A percentile compares a stretch with the other conserved stretches of the same genome.
Conservation (phyloP, 1,284 basidiomycete species). For the Hortiboletus rubellus region DNA sequence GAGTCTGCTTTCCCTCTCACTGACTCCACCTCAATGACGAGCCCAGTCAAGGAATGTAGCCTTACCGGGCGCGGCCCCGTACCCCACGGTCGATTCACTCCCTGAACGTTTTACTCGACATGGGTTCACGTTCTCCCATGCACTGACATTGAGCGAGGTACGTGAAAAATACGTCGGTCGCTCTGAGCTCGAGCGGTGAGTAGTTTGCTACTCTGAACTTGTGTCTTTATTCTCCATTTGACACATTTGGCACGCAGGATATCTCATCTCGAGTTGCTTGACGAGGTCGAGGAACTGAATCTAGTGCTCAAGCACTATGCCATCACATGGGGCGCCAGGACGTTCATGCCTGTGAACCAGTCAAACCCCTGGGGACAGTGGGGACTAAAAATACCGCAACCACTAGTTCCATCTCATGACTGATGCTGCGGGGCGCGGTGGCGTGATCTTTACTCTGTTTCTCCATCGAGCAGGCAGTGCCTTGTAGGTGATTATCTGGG, state of each 20-base stretch:
- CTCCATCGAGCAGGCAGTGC: neutral
- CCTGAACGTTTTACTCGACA: conserved; percentile 59
- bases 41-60: conserved; percentile 70
- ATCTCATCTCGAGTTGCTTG: conserved; percentile 76
- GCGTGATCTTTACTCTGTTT: neutral
- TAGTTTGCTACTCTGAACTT: neutral
- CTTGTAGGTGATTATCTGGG: neutral
- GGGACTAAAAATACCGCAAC: conserved; percentile 30
- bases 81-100: conserved; percentile 49
- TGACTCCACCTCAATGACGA: conserved; percentile 1
- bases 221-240: neutral
- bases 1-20: neutral
- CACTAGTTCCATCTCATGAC: neutral
- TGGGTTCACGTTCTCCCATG: conserved; percentile 45
- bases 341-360: conserved; percentile 17
- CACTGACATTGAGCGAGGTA: conserved; percentile 46
- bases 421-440: neutral
- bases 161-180: conserved; percentile 52
- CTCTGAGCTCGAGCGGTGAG: conserved; percentile 66
- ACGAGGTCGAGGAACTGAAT: conserved; percentile 91
- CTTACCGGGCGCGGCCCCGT: conserved; percentile 71
- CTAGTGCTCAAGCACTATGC: conserved; percentile 87
- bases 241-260: conserved; percentile 51
- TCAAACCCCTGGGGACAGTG: conserved; percentile 38
- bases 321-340: conserved; percentile 69